Base-by-base conservation (phyloP, 2,329 filamentous ascomycete species). In the Alternaria alternata region DNA sequence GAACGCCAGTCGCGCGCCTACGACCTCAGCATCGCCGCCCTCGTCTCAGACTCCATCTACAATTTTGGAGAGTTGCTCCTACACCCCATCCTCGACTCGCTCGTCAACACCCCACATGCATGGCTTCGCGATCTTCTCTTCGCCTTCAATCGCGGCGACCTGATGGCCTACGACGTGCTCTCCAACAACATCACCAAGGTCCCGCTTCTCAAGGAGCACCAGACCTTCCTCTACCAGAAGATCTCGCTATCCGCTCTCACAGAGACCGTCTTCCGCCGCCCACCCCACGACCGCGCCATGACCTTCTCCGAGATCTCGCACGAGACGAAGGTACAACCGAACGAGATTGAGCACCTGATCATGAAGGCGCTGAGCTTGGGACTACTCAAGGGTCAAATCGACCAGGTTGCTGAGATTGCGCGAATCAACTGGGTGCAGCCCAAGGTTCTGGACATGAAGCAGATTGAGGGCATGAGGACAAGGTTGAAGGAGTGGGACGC, bases 11-110 rank as follows among this genome's bases (percentile, higher is more conserved):
- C 86, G 61, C 89, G 94, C 71, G 95, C 95, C 44, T 96, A 97
- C 81, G 93, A 97, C 78, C 89, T 99, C 64, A 91, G 91, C 75
- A 90, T 98, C 54, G 93, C 95, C 28, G 95, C 95, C 9, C 86
- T 99, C 8, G 91, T 97, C 39, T 97, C 94, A 51, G 92, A 94
- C 74, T 92, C 89, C 73, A 99, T 98, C 82, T 98, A 99, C 88
- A 99, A 99, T 84, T 99, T 99, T 72, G 95, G 95, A 79, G 95
- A 99, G 84, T 89, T 99, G n/a, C 88, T 99, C 32, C 87, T 99
- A 69, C 95, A 99, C 79, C 95, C 95, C 4, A 96, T 99, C 75
- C 89, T 99, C 65, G 92, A 97, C 75, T 90, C 91, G 20, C 87
- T 99, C 53, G 85, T 85, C 73, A 88, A 89, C 71, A 89, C 90